Base-by-base conservation (phyloP, 2,329 filamentous ascomycete genomes). In the Sarocladiaceae sp. region DNA sequence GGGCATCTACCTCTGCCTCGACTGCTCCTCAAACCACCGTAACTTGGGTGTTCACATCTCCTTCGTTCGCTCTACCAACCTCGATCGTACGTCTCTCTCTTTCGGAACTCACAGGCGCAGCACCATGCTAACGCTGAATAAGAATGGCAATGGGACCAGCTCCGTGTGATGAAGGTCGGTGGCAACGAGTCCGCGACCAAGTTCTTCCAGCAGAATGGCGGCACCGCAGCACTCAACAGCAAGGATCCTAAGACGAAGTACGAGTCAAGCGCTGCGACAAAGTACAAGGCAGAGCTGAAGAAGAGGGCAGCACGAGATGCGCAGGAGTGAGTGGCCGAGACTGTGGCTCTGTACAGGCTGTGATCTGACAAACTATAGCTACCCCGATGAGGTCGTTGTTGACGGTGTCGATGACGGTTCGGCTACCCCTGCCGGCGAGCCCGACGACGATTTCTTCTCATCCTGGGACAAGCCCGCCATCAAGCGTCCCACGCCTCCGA, bases 71-170 rank as follows among this genome's bases (percentile, higher is more conserved):
- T 97, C 91, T 50, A 97, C 91, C 50, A 96, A 96, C 66, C 85
- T 98, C 65, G 93, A 98, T 66, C 89, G 91, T 97, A 86, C 62
- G 88, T 61, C 23, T 48, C 45, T 34, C 24, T 20, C 13, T 27
- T 44, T 48, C 24, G 33, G n/a, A 20, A 2, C 16, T 7, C 3
- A 21, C 4, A 12, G 21, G 34, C 13, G 18, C 24, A 31, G 19
- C 11, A 5, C 3, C 4, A 27, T 29, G 24, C 37, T 41, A 19
- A 41, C 23, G 26, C 16, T 19, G 6, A 4, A 3, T n/a, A 26
- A 87, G 83, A 88, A 72, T 98, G 93, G 93, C 89, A 96, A 85
- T 98, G 93, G 93, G 89, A 96, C 55, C 93, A 98, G 65, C 77
- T 98, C 48, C 86, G 93, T 43, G 68, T 91, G 47, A 97, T 98